These are phyloP conservation scores for Colletotrichum abscissum DNA, from an alignment of 2,329 filamentous ascomycete genomes.

Conservation along the genomic window DNA sequence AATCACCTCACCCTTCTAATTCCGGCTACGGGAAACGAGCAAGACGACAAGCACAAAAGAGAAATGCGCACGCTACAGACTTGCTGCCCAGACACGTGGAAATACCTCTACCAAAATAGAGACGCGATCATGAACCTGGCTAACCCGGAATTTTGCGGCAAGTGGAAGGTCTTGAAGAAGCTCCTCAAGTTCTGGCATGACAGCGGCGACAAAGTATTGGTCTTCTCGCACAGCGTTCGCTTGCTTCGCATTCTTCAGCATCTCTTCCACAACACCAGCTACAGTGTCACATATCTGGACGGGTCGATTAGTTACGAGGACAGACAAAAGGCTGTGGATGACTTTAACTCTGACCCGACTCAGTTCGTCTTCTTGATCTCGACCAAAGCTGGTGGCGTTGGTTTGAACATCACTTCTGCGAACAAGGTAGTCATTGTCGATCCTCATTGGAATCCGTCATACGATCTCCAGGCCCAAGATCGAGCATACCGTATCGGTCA, in stretches of 20 bases:
- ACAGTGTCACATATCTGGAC: conserved; percentile 91
- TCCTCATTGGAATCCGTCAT: conserved; percentile 96
- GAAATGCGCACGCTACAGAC: conserved; percentile 80
- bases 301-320: conserved; percentile 87
- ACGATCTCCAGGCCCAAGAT: conserved; percentile 96
- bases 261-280: conserved; percentile 88
- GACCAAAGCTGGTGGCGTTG: conserved; percentile 91
- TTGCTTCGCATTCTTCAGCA: conserved; percentile 86
- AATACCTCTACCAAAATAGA: conserved; percentile 76
- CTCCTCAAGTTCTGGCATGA: conserved; percentile 90
- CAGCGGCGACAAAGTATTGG: conserved; percentile 91
- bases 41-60: conserved; percentile 78
- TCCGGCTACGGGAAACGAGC: conserved; percentile 70
- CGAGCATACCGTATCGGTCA: conserved; percentile 97
- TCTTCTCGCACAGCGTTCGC: conserved; percentile 93
- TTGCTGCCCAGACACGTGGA: conserved; percentile 81
- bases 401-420: conserved; percentile 94
- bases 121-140: conserved; percentile 85
- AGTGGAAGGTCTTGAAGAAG: conserved; percentile 92
- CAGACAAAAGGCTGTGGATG: conserved; percentile 83
- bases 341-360: conserved; percentile 87
- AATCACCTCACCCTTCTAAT: conserved; percentile 94
- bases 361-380: conserved; percentile 98
- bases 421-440: conserved; percentile 99
- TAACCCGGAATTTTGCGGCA: conserved; percentile 93